These are phyloP conservation scores for Pisolithus microcarpus DNA, from an alignment of 768 basidiomycete species.

Conservation along the genomic window DNA sequence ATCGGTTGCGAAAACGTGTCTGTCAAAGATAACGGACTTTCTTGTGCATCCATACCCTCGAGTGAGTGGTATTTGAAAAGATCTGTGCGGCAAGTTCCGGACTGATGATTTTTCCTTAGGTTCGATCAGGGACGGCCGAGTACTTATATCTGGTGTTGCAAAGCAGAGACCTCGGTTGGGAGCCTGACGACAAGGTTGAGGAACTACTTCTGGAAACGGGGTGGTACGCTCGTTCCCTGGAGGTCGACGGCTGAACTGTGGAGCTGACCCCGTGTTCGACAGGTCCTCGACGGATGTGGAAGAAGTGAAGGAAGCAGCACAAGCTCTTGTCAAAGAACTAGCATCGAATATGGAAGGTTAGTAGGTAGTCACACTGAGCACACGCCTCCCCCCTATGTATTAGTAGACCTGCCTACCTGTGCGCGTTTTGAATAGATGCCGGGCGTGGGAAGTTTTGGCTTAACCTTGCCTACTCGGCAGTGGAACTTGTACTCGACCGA, in stretches of 20 bases:
- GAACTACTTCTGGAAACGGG: slow-evolving; percentile 72
- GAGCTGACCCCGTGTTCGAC: slow-evolving; percentile 23
- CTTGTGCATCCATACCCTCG: slow-evolving; percentile 75
- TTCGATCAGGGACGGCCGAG: slow-evolving; percentile 77
- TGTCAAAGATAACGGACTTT: slow-evolving; percentile 48
- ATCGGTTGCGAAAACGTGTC: slow-evolving; percentile 34
- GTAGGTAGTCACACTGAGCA: slow-evolving; percentile 8
- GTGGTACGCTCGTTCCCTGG: slow-evolving; percentile 45
- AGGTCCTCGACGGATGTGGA: slow-evolving; percentile 45
- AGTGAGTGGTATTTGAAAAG: slow-evolving; percentile 36
- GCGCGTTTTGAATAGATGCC: background rate
- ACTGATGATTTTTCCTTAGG: slow-evolving; percentile 34
- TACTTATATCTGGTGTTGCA: slow-evolving; percentile 74
- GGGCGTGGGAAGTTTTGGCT: slow-evolving; percentile 19
- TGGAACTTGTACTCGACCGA: slow-evolving; percentile 1
- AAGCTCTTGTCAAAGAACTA: slow-evolving; percentile 36
- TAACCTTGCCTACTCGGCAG: slow-evolving; percentile 2
- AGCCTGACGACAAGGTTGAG: slow-evolving; percentile 56
- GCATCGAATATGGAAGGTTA: slow-evolving; percentile 20
- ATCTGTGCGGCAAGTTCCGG: slow-evolving; percentile 5
- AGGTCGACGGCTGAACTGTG: slow-evolving; percentile 8
- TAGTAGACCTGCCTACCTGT: background rate
- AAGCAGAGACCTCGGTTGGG: slow-evolving; percentile 55
- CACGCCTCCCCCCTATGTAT: background rate
- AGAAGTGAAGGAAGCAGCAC: slow-evolving; percentile 34